phyloP scores from a whole-genome alignment of 2,329 filamentous ascomycete genomes.

The Cladobotryum mycophilum region DNA sequence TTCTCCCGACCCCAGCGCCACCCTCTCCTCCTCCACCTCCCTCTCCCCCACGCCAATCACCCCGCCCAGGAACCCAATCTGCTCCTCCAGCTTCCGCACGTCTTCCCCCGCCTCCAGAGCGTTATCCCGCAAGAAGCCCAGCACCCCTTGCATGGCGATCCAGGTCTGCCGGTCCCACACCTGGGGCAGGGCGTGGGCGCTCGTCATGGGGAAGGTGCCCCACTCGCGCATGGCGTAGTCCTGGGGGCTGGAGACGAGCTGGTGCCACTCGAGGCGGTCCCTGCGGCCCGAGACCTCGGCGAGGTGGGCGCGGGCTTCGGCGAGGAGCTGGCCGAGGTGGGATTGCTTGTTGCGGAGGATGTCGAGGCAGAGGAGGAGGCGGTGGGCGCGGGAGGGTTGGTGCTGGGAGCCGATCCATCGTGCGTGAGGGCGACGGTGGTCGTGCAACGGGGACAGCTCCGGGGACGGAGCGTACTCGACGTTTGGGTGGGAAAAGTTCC shows the following conservation, averaged over 20 bases:
- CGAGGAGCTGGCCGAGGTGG: not conserved
- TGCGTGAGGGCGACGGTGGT: no score
- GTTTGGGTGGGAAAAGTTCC: not conserved
- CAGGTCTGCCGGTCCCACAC: not conserved
- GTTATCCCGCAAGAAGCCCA: conserved; percentile 2
- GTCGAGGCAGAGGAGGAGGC: not conserved
- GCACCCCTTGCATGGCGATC: not conserved
- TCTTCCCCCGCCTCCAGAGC: not conserved
- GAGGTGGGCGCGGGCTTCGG: not conserved
- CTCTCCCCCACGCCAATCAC: not conserved
- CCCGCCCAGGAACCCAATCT: not conserved
- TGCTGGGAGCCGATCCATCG: no score
- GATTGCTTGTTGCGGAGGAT: not conserved
- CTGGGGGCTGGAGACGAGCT: conserved; percentile 4
- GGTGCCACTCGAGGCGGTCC: conserved; percentile 1
- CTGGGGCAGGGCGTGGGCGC: no score
- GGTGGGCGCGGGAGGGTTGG: no score
- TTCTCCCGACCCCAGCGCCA: no score
- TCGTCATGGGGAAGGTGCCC: not conserved
- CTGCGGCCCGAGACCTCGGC: not conserved
- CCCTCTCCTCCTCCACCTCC: not conserved
- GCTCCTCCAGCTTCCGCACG: not conserved
- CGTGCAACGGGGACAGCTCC: no score
- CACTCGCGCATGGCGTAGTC: conserved; percentile 3
- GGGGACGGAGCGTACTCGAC: no score